Conservation (phyloP, 225 moss, liverwort and hornwort species). For the Marchantia paleacea region DNA sequence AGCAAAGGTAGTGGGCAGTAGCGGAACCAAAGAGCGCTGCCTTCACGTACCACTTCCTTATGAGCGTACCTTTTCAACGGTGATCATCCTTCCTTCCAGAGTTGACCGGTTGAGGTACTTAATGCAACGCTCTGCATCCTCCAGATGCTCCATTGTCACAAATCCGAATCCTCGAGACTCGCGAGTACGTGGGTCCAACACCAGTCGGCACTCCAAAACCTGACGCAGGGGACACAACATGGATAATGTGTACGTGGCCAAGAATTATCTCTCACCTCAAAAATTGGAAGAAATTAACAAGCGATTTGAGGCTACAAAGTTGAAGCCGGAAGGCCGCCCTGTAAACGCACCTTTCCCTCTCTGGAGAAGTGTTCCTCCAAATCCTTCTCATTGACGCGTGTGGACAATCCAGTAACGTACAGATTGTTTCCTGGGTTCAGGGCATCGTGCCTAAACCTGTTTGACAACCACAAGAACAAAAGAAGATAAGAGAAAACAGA, state of each 20-base stretch:
- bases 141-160: conserved; percentile 98
- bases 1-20: conserved; percentile 45
- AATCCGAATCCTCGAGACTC: conserved; percentile 98
- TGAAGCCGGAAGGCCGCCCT: background rate
- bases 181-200: conserved; percentile 88
- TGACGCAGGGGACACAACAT: conserved; percentile 7
- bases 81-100: conserved; percentile 96
- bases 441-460: conserved; percentile 73
- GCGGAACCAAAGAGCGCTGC: conserved; percentile 46
- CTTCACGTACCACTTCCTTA: conserved; percentile 30
- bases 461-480: background rate
- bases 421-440: conserved; percentile 91
- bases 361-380: conserved; percentile 85
- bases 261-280: background rate
- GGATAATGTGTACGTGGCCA: background rate
- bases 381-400: conserved; percentile 92
- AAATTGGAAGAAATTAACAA: too few relatives aligned
- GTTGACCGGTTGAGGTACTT: conserved; percentile 97
- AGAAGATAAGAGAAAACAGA: too few relatives aligned
- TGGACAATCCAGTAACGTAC: conserved; percentile 89
- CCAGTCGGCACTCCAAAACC: conserved; percentile 95
- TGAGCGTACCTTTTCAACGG: conserved; percentile 89
- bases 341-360: conserved; percentile 72
- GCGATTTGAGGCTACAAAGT: background rate
- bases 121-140: conserved; percentile 97